Conservation (phyloP, 2,329 filamentous ascomycete genomes). For the Talaromyces albobiverticillius region DNA sequence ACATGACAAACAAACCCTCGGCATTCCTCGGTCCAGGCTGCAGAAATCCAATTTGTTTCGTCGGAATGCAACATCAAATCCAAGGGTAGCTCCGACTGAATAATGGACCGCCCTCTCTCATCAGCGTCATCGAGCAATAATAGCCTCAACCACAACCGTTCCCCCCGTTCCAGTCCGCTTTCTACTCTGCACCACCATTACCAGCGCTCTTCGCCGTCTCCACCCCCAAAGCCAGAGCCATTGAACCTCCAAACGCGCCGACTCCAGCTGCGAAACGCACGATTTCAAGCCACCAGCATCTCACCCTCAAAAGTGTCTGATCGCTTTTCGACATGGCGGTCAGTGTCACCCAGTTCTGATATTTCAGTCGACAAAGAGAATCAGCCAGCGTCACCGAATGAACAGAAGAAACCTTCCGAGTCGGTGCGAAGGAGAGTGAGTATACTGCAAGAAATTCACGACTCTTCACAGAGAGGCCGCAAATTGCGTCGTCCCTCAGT, state of each 20-base stretch:
- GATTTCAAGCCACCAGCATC: conserved; percentile 25
- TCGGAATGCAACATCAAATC: conserved; percentile 1
- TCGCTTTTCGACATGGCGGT: conserved; percentile 21
- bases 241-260: conserved; percentile 27
- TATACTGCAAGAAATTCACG: conserved; percentile 30
- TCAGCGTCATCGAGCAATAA: neutral
- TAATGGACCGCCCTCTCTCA: neutral
- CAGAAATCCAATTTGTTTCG: neutral
- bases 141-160: conserved; percentile 1
- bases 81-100: neutral
- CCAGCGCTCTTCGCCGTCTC: conserved; percentile 16
- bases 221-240: conserved; percentile 16
- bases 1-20: conserved; percentile 7
- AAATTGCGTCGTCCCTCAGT: conserved; percentile 18
- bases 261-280: conserved; percentile 27
- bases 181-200: neutral
- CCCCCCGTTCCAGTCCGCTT: conserved; percentile 8
- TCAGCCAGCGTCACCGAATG: conserved; percentile 2
- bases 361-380: conserved; percentile 20
- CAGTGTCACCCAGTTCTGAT: conserved; percentile 18
- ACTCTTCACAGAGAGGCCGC: conserved; percentile 24
- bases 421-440: conserved; percentile 21
- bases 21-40: conserved; percentile 13
- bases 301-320: conserved; percentile 21
- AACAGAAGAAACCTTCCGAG: neutral